phyloP scores from a whole-genome alignment of 345 rosid species.

The Salix brachista region DNA sequence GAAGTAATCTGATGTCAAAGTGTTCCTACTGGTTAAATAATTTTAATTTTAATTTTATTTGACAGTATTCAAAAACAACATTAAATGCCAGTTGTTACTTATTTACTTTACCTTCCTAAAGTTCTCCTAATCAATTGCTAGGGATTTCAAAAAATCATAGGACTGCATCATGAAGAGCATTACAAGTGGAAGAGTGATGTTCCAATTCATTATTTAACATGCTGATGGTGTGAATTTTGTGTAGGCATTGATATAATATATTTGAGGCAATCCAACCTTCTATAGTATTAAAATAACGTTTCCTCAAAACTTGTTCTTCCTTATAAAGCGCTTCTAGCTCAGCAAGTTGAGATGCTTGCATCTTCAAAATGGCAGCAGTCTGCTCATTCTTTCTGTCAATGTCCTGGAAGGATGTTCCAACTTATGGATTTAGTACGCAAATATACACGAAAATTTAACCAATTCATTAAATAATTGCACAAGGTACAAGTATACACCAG shows the following conservation, averaged over 20 bases:
- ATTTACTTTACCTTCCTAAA: not conserved
- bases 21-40: not conserved
- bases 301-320: conserved; percentile 84
- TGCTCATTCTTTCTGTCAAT: conserved; percentile 95
- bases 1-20: not conserved
- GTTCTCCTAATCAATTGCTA: not conserved
- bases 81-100: not conserved
- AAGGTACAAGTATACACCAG: not conserved
- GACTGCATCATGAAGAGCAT: not conserved
- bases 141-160: not conserved
- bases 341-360: conserved; percentile 89
- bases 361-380: conserved; percentile 92
- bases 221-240: not conserved
- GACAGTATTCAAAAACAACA: not conserved
- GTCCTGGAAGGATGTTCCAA: conserved; percentile 46
- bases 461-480: not conserved
- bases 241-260: not conserved
- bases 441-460: not conserved
- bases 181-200: not conserved
- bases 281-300: conserved; percentile 82
- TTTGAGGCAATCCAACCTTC: conserved; percentile 52
- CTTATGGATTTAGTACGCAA: not conserved
- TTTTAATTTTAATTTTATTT: not conserved
- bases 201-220: not conserved
- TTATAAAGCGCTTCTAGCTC: conserved; percentile 82